Evolutionary conservation across 116 monocot genomes (phyloP).

Genomic region (Zostera marina): DNA sequence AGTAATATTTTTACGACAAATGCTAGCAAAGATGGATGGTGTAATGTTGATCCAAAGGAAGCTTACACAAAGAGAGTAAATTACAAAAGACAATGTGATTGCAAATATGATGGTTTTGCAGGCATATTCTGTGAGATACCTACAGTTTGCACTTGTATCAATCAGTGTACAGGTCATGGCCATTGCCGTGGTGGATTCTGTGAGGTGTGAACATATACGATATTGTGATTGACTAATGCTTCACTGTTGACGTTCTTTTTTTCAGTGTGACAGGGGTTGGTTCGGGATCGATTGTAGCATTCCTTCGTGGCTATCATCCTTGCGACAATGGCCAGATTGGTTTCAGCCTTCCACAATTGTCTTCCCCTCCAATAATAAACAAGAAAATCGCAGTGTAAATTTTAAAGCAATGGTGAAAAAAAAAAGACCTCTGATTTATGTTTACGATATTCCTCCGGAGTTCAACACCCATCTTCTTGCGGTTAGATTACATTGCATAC

Average conservation of each 20-base stretch:
- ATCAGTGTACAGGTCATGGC: constrained; percentile 84
- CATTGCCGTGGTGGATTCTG: constrained; percentile 92
- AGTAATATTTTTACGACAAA: constrained; percentile 70
- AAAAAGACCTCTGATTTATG: constrained; percentile 87
- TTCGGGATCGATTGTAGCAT: constrained; percentile 94
- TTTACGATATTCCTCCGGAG: constrained; percentile 88
- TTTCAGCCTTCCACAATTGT: constrained; percentile 49
- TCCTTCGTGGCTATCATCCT: constrained; percentile 38
- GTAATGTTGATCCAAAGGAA: constrained; percentile 74
- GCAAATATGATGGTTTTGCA: constrained; percentile 71
- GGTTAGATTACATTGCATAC: constrained; percentile 11
- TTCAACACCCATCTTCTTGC: constrained; percentile 81
- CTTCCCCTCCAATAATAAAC: constrained; percentile 17
- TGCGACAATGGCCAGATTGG: constrained; percentile 68
- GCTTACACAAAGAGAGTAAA: constrained; percentile 51
- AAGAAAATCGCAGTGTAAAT: constrained; percentile 9
- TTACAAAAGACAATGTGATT: constrained; percentile 78
- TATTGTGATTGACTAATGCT: too few species aligned
- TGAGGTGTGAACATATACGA: constrained; percentile 53
- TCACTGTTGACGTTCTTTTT: neutral
- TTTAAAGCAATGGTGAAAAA: constrained; percentile 38
- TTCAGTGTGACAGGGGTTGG: constrained; percentile 69
- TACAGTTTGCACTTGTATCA: constrained; percentile 55
- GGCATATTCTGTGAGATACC: constrained; percentile 77
- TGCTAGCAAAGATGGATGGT: constrained; percentile 64